A percentile compares a stretch with the other conserved stretches of the same genome.
phyloP scores from a whole-genome alignment of 805 yeast genomes.

The Lipomyces orientalis region DNA sequence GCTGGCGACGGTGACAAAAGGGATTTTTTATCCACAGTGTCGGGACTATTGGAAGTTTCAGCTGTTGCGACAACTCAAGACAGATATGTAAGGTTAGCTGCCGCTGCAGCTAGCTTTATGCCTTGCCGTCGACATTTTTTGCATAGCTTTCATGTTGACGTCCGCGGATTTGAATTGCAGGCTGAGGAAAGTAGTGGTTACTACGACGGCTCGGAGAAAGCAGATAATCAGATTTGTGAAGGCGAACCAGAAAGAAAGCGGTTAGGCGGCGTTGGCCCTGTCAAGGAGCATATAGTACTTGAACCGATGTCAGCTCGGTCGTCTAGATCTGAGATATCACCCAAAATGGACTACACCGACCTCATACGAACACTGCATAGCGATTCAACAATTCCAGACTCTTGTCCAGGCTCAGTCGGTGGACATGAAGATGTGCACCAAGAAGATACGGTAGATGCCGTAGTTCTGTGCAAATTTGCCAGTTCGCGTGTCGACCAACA shows the following conservation, averaged over 20 bases:
- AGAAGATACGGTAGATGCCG: background rate
- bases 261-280: background rate
- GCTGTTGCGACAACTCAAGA: slow-evolving; percentile 8
- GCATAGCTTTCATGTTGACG: background rate
- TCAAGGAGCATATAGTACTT: background rate
- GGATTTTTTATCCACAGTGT: background rate
- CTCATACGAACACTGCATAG: background rate
- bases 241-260: background rate
- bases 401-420: background rate
- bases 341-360: background rate
- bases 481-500: background rate
- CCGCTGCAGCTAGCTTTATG: background rate
- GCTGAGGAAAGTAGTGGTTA: background rate
- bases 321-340: background rate
- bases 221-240: background rate
- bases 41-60: background rate
- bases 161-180: background rate
- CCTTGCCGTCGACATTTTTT: background rate
- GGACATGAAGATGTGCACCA: background rate
- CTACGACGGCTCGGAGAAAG: background rate
- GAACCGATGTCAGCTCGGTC: background rate
- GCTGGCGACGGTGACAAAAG: background rate
- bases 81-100: background rate
- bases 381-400: background rate
- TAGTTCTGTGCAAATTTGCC: background rate